phyloP scores from a whole-genome alignment of 257 asterid species.

The Leptodermis oblonga region DNA sequence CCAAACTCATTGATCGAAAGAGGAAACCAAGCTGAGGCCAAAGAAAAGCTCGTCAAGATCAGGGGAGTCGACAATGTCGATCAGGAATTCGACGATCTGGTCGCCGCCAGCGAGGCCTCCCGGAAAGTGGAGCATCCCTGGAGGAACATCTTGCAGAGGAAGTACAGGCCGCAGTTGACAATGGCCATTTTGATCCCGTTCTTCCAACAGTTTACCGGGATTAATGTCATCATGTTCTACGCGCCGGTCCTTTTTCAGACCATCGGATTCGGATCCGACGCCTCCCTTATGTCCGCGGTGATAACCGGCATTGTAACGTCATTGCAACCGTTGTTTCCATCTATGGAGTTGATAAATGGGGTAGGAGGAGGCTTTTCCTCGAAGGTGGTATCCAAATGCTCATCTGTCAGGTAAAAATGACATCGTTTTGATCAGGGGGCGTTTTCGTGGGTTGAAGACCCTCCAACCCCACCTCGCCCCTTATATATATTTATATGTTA shows the following conservation, averaged over 20 bases:
- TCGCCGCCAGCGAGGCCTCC: slow-evolving; percentile 67
- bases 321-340: slow-evolving; percentile 1
- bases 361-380: slow-evolving; percentile 3
- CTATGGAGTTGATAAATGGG: slow-evolving; percentile 12
- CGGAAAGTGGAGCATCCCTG: slow-evolving; percentile 58
- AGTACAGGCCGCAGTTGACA: slow-evolving; percentile 70
- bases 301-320: slow-evolving; percentile 6
- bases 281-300: slow-evolving; percentile 7
- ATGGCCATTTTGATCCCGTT: slow-evolving; percentile 73
- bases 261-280: background rate
- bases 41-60: slow-evolving; percentile 36
- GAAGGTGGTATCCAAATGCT: slow-evolving; percentile 3
- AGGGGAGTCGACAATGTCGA: slow-evolving; percentile 55
- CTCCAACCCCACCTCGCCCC: no score
- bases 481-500: no score
- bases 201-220: slow-evolving; percentile 63
- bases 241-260: slow-evolving; percentile 67
- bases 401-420: slow-evolving; percentile 7
- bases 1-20: slow-evolving; percentile 86
- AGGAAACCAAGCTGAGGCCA: slow-evolving; percentile 50
- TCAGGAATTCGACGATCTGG: slow-evolving; percentile 64
- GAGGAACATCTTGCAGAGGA: slow-evolving; percentile 54
- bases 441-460: no score
- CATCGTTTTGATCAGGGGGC: no score
- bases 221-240: slow-evolving; percentile 38